Percentiles rank a stretch among this genome's conserved stretches.
Conservation (phyloP, 2,329 filamentous ascomycete species). For the Fusarium sp. region DNA sequence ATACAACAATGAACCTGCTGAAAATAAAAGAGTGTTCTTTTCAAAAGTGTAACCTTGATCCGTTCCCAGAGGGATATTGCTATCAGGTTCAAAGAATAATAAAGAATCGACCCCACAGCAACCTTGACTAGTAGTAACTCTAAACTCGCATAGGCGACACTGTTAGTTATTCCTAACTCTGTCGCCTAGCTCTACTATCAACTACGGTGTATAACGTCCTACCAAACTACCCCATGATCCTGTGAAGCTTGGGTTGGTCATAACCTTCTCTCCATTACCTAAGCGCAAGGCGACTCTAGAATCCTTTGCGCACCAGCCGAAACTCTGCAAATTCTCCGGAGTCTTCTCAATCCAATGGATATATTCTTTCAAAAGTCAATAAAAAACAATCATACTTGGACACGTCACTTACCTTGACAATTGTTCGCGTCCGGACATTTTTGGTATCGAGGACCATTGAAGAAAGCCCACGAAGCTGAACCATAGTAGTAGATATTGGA, state of each 20-base stretch:
- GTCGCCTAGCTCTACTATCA: too few relatives aligned
- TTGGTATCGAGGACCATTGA: background rate
- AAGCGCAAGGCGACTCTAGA: background rate
- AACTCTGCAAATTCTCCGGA: background rate
- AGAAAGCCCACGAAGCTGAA: background rate
- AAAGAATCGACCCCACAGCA: too few relatives aligned
- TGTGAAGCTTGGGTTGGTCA: background rate
- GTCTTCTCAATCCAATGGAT: background rate
- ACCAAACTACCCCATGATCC: background rate
- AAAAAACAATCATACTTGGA: background rate
- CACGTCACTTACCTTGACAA: background rate
- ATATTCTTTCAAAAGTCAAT: background rate
- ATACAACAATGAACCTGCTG: too few relatives aligned
- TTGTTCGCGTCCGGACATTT: background rate
- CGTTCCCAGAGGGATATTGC: too few relatives aligned
- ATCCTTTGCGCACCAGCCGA: background rate
- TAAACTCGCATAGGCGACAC: too few relatives aligned
- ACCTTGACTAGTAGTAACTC: too few relatives aligned
- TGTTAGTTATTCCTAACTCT: too few relatives aligned
- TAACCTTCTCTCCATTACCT: background rate
- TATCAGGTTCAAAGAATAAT: too few relatives aligned
- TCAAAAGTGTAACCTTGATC: too few relatives aligned
- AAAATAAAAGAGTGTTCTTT: too few relatives aligned
- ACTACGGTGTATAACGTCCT: background rate
- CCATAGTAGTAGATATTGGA: slow-evolving; percentile 1